Evolutionary conservation across 192 early-diverging fungal genomes (phyloP), one percentile per base, ranked within the genome.

Genomic region (Haplosporangium gracile): DNA sequence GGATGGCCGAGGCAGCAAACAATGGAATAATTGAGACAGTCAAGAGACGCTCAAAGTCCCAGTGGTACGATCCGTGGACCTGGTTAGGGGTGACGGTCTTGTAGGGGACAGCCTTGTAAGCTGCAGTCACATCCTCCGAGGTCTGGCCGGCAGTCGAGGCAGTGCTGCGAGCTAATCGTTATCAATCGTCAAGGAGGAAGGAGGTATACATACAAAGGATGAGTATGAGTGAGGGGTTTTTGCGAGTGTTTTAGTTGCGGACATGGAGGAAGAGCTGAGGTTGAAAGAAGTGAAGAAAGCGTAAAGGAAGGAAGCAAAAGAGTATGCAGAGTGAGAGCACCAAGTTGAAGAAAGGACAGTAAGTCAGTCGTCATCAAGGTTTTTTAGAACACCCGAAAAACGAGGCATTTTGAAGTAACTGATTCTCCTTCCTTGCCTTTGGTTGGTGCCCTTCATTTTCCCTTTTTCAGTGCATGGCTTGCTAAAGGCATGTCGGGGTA

Each of bases 11-110:
- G 13, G 95, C 92, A 24, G 88, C 92, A 40, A 97, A 83, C 32
- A 98, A 82, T 20, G 97, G 97, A 24, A 96, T 83, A 68, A 95
- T 84, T n/a, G 94, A 91, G 45, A 96, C 32, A 70, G 95, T 93
- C 18, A 97, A 81, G 20, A 91, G 93, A 68, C 98, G 97, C 87
- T 99, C 98, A 81, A 94, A 90, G 92, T 95, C 93, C 98, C 98
- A 99, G 92, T 98, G 98, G 88, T 97, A 96, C 65, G 96, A 96
- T 29, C 98, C 98, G 87, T 96, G 91, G 53, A 94, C 89, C 75
- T 92, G 92, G 88, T 93, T 90, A n/a, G 91, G 80, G 5, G 82
- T 55, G 22, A 88, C 91, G 76, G 88, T 78, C 79, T 80, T 80
- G 79, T 80, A 80, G 15, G 90, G 86, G 38, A 90, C 90, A 34